These are phyloP conservation scores for Trichoderma asperellum DNA, from an alignment of 2,329 filamentous ascomycete genomes.

Conservation along the genomic window DNA sequence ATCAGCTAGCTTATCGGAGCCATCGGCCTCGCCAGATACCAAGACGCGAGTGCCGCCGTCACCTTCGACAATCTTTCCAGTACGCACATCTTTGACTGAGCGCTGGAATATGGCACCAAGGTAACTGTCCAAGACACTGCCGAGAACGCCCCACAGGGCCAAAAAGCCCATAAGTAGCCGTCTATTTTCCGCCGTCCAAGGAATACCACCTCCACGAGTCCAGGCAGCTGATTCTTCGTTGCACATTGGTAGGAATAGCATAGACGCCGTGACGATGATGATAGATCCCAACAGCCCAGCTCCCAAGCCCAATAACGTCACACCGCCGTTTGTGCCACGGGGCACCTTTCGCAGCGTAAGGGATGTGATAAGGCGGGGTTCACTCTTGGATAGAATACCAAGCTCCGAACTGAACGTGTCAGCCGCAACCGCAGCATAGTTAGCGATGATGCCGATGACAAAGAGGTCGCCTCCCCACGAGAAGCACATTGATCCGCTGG, in stretches of 20 bases:
- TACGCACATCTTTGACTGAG: slow-evolving; percentile 81
- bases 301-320: slow-evolving; percentile 73
- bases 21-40: slow-evolving; percentile 44
- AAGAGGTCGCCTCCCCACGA: slow-evolving; percentile 65
- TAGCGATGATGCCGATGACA: slow-evolving; percentile 69
- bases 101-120: slow-evolving; percentile 84
- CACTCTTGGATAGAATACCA: slow-evolving; percentile 77
- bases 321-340: slow-evolving; percentile 90
- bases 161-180: slow-evolving; percentile 59
- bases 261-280: slow-evolving; percentile 67
- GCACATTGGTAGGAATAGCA: slow-evolving; percentile 73
- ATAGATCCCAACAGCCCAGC: slow-evolving; percentile 77
- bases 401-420: slow-evolving; percentile 97
- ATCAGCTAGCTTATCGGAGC: slow-evolving; percentile 42
- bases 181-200: slow-evolving; percentile 55
- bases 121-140: slow-evolving; percentile 84
- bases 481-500: slow-evolving; percentile 56
- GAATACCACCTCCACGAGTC: slow-evolving; percentile 48
- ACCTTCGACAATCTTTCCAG: slow-evolving; percentile 88
- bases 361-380: slow-evolving; percentile 85
- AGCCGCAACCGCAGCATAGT: slow-evolving; percentile 89
- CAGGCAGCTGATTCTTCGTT: slow-evolving; percentile 44
- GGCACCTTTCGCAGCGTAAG: slow-evolving; percentile 76
- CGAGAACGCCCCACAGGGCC: slow-evolving; percentile 73
- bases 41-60: slow-evolving; percentile 69